These are phyloP conservation scores for Chaetomiaceae sp. DNA, from an alignment of 2,329 filamentous ascomycete species.

Conservation along the genomic window DNA sequence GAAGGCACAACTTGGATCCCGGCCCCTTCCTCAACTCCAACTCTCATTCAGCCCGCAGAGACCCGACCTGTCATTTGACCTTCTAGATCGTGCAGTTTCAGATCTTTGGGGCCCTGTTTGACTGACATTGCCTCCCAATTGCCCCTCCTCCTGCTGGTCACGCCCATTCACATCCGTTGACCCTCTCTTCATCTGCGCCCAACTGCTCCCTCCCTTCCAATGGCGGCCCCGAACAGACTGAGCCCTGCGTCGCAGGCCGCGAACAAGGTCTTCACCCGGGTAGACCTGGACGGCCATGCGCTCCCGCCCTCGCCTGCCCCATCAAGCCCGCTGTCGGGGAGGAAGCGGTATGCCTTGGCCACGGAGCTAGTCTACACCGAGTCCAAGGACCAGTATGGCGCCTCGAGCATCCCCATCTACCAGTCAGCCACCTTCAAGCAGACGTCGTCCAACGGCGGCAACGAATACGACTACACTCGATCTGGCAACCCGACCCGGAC, in stretches of 20 bases:
- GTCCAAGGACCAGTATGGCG: slow-evolving; percentile 91
- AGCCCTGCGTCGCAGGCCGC: slow-evolving; percentile 35
- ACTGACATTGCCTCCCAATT: background rate
- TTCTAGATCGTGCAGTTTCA: too few relatives aligned
- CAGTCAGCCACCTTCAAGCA: slow-evolving; percentile 99
- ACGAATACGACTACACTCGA: slow-evolving; percentile 96
- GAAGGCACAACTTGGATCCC: background rate
- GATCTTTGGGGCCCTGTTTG: background rate
- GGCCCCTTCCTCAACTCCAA: too few relatives aligned
- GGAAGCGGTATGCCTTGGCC: slow-evolving; percentile 80
- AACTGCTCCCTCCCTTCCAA: slow-evolving; percentile 17
- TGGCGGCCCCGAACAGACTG: slow-evolving; percentile 27
- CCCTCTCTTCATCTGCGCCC: background rate
- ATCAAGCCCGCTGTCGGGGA: slow-evolving; percentile 78
- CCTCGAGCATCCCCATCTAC: slow-evolving; percentile 95
- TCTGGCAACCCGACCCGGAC: slow-evolving; percentile 95
- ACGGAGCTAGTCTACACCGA: slow-evolving; percentile 97
- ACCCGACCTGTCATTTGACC: too few relatives aligned
- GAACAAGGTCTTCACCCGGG: slow-evolving; percentile 50
- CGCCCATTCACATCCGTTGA: background rate
- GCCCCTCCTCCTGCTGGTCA: background rate
- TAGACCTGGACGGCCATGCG: slow-evolving; percentile 78
- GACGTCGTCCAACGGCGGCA: slow-evolving; percentile 68
- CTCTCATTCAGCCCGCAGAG: too few relatives aligned
- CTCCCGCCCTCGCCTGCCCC: slow-evolving; percentile 88